Percentiles rank a stretch among this genome's conserved stretches.
These are phyloP conservation scores for Trichothecium sympodiale DNA, from an alignment of 2,329 filamentous ascomycete species.

Conservation along the genomic window DNA sequence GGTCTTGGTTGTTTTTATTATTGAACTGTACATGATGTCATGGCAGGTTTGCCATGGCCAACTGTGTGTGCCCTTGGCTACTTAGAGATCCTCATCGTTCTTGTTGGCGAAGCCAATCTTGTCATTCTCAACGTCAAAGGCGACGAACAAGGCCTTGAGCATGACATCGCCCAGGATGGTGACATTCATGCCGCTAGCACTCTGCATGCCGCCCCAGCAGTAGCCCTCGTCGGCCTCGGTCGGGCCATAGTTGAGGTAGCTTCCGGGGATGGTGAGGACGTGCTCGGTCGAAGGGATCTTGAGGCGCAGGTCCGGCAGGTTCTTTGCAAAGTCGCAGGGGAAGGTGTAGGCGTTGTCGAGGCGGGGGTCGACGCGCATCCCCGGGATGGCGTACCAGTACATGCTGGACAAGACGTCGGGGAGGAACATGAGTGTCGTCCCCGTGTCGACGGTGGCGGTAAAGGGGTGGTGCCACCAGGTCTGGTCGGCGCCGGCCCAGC, in stretches of 20 bases:
- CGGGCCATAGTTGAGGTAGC: constrained; percentile 42
- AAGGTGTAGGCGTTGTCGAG: constrained; percentile 40
- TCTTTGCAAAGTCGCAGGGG: constrained; percentile 40
- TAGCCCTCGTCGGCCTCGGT: constrained; percentile 33
- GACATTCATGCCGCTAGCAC: constrained; percentile 29
- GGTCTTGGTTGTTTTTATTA: no score
- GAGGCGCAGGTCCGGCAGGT: constrained; percentile 46
- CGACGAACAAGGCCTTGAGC: constrained; percentile 65
- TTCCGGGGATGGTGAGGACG: constrained; percentile 41
- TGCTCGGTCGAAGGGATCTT: constrained; percentile 38
- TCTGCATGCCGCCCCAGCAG: constrained; percentile 73
- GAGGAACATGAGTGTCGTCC: constrained; percentile 55
- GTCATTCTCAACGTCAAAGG: constrained; percentile 47
- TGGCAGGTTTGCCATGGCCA: no score
- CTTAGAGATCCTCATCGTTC: constrained; percentile 5
- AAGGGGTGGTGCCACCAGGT: constrained; percentile 36
- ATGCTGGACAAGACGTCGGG: constrained; percentile 40
- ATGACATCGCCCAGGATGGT: constrained; percentile 70
- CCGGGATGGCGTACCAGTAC: constrained; percentile 48
- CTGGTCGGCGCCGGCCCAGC: constrained; percentile 31
- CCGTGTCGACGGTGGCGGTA: constrained; percentile 55
- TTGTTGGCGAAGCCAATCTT: constrained; percentile 34
- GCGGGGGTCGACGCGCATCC: constrained; percentile 35
- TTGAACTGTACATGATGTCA: no score
- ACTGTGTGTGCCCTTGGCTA: constrained; percentile 1